Evolutionary conservation across 192 early-diverging fungal genomes (phyloP).

Genomic region (Chytriomyces confervae): DNA sequence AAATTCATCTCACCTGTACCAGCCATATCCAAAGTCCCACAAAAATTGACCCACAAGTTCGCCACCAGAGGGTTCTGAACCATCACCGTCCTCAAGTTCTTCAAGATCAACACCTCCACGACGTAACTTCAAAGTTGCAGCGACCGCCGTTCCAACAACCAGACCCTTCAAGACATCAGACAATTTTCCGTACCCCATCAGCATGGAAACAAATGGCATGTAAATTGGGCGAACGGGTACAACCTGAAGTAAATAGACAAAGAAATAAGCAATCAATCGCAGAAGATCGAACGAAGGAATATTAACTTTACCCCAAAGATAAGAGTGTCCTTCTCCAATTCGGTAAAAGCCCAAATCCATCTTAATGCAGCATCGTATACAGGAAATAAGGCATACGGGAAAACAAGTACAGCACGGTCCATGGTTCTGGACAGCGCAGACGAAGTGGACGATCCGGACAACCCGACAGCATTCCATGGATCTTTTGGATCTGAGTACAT

Average conservation of each 20-base stretch:
- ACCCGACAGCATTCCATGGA: neutral
- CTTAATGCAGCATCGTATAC: conserved; percentile 24
- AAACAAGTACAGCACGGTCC: conserved; percentile 18
- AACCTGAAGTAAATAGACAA: neutral
- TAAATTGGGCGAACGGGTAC: conserved; percentile 30
- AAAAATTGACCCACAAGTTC: conserved; percentile 25
- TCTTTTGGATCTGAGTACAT: conserved; percentile 27
- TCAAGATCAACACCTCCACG: conserved; percentile 15
- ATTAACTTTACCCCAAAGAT: conserved; percentile 28
- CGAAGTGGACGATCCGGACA: conserved; percentile 1
- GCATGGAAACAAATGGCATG: conserved; percentile 20
- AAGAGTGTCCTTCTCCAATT: conserved; percentile 31
- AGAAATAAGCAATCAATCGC: neutral
- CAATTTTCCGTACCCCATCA: conserved; percentile 17
- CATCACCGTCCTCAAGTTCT: neutral
- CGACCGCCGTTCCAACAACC: conserved; percentile 1
- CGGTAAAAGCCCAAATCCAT: conserved; percentile 32
- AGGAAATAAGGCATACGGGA: conserved; percentile 33
- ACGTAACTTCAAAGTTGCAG: conserved; percentile 9
- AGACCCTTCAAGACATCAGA: conserved; percentile 7
- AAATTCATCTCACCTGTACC: conserved; percentile 18
- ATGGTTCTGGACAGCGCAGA: neutral
- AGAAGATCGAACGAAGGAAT: neutral
- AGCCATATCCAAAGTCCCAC: conserved; percentile 23
- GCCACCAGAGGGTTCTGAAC: too few species aligned